These are phyloP conservation scores for Ophiostoma australiae DNA, from an alignment of 2,329 filamentous ascomycete genomes.

Conservation along the genomic window DNA sequence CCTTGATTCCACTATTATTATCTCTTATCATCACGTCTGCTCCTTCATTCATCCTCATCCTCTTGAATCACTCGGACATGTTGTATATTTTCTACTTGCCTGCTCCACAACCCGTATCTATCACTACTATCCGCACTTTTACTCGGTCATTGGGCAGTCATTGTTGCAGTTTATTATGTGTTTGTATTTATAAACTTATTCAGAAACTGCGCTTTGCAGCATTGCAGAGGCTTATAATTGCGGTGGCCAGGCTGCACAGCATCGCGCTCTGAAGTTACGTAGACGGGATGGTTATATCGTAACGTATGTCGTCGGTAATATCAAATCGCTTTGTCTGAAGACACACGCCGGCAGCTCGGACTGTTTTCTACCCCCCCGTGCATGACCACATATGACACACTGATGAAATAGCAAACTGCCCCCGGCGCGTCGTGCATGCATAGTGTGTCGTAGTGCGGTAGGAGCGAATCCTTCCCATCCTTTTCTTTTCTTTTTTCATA, in stretches of 20 bases:
- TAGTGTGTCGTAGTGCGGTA: not conserved
- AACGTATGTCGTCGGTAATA: not conserved
- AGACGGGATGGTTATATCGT: not conserved
- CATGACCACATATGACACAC: not conserved
- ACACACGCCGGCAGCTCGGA: not conserved
- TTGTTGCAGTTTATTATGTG: not conserved
- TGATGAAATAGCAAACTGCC: not conserved
- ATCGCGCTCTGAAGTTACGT: not conserved
- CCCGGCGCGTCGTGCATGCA: not conserved
- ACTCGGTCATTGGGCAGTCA: not conserved
- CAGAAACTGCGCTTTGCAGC: not conserved
- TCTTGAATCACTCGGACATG: not conserved
- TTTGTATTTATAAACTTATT: not conserved
- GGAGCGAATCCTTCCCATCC: not conserved
- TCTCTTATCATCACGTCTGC: not conserved
- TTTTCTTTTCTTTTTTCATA: not conserved
- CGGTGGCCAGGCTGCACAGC: not conserved
- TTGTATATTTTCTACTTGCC: not conserved
- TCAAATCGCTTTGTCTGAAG: not conserved
- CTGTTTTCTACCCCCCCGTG: not conserved
- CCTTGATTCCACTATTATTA: not conserved
- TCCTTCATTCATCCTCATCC: not conserved
- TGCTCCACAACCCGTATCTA: not conserved
- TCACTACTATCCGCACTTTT: not conserved
- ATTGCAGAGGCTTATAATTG: no score